Evolutionary conservation across 345 rosid species (phyloP), one percentile per base, ranked within the genome.

Genomic region (Eucalyptus leucophloia): DNA sequence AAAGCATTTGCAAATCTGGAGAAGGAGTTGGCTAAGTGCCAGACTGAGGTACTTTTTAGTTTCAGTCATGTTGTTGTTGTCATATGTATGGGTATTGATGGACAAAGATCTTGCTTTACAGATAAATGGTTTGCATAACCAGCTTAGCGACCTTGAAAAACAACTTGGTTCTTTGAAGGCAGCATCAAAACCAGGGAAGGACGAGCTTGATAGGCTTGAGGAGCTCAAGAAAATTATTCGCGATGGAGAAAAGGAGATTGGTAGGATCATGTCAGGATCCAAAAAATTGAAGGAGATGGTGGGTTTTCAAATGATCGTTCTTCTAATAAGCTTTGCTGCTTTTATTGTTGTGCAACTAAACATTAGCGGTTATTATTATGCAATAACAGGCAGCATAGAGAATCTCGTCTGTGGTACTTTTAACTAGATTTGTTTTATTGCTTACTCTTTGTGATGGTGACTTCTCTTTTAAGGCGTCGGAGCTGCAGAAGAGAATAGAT

Each of bases 1-100:
- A 96, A 93, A 90, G 94, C 90, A 87, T 93, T 95, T 90, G 90
- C 93, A 34, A 91, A 86, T 91, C 89, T 96, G 88, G 96, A 97
- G 93, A 96, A 96, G 99, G 99, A 96, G 91, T 90, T 96, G 89
- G 98, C 98, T 16, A 98, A 96, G 94, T 92, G 95, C 93, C 96
- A 92, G 94, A 96, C 94, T 90, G 98, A 98, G 99, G 99, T 98
- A 92, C 42, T 47, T 23, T 9, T 87, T 49, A 21, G 21, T 90
- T 89, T 69, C 89, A 77, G n/a, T 86, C 37, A 24, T 62, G 42
- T 47, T 49, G 40, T 62, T 58, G 49, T 90, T 51, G 69, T 44
- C 23, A 72, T 47, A 89, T 83, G 81, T 88, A 50, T 49, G 49
- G 80, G 81, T 91, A 77, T 45, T 90, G 40, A 85, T 58, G 54